A percentile compares a stretch with the other conserved stretches of the same genome.
phyloP scores from a whole-genome alignment of 345 rosid genomes.

The Camelina sativa region DNA sequence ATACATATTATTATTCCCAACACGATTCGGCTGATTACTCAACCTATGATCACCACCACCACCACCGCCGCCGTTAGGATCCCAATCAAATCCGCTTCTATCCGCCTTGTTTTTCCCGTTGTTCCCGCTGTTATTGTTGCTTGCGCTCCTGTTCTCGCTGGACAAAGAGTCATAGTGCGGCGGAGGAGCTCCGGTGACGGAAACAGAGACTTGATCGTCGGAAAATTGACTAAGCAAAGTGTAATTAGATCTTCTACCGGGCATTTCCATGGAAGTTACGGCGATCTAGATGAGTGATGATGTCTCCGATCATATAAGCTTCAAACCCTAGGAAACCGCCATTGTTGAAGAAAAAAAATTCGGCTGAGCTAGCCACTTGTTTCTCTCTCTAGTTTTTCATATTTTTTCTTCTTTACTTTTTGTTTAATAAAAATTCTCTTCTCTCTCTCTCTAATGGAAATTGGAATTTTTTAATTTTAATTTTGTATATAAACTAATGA shows the following conservation, averaged over 20 bases:
- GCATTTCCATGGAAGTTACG: constrained; percentile 74
- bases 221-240: constrained; percentile 76
- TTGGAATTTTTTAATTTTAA: constrained; percentile 30
- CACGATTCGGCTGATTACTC: constrained; percentile 55
- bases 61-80: constrained; percentile 44
- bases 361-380: constrained; percentile 39
- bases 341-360: constrained; percentile 47
- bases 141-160: constrained; percentile 55
- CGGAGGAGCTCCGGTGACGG: constrained; percentile 54
- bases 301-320: constrained; percentile 36
- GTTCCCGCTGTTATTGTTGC: constrained; percentile 29
- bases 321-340: constrained; percentile 57
- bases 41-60: constrained; percentile 53
- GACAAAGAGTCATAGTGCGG: constrained; percentile 69
- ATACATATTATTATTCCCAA: constrained; percentile 53
- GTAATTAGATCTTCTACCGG: constrained; percentile 88
- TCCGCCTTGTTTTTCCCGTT: constrained; percentile 55
- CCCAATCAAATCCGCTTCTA: constrained; percentile 72
- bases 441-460: constrained; percentile 33
- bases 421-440: not conserved
- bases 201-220: constrained; percentile 64
- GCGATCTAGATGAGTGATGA: constrained; percentile 22
- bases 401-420: not conserved
- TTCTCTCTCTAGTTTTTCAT: constrained; percentile 43
- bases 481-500: no score